phyloP scores from a whole-genome alignment of 2,329 filamentous ascomycete species.

The Acrodontium crateriforme region DNA sequence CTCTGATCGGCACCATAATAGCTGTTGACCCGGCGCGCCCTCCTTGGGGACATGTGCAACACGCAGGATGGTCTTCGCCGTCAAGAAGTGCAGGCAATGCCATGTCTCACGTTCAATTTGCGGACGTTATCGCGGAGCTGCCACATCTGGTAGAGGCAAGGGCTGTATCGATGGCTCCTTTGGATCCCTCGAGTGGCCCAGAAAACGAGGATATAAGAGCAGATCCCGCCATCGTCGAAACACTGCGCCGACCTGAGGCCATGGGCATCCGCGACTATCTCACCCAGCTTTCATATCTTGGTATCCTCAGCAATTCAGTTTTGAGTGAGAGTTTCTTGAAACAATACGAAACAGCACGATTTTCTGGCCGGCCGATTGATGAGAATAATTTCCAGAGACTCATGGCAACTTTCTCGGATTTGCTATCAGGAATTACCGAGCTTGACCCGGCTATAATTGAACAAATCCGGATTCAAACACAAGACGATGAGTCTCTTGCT shows the following conservation, averaged over 20 bases:
- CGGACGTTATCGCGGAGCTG: slow-evolving; percentile 66
- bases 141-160: slow-evolving; percentile 86
- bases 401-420: slow-evolving; percentile 72
- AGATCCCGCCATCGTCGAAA: slow-evolving; percentile 41
- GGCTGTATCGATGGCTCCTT: slow-evolving; percentile 70
- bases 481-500: slow-evolving; percentile 4
- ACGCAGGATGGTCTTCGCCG: slow-evolving; percentile 80
- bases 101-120: slow-evolving; percentile 70
- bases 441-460: slow-evolving; percentile 42
- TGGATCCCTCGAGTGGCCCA: slow-evolving; percentile 29
- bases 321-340: slow-evolving; percentile 49
- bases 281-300: slow-evolving; percentile 51
- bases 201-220: slow-evolving; percentile 18
- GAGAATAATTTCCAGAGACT: slow-evolving; percentile 60
- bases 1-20: slow-evolving; percentile 21
- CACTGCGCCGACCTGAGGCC: slow-evolving; percentile 55
- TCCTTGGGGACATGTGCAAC: slow-evolving; percentile 71
- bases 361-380: slow-evolving; percentile 55
- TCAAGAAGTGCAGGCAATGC: slow-evolving; percentile 43
- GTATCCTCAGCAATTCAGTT: slow-evolving; percentile 43
- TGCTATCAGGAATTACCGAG: slow-evolving; percentile 60
- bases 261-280: slow-evolving; percentile 75
- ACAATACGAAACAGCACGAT: slow-evolving; percentile 73
- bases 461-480: slow-evolving; percentile 21
- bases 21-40: slow-evolving; percentile 33